Base-by-base conservation (phyloP, 441 rosid genomes). In the Eruca vesicaria region DNA sequence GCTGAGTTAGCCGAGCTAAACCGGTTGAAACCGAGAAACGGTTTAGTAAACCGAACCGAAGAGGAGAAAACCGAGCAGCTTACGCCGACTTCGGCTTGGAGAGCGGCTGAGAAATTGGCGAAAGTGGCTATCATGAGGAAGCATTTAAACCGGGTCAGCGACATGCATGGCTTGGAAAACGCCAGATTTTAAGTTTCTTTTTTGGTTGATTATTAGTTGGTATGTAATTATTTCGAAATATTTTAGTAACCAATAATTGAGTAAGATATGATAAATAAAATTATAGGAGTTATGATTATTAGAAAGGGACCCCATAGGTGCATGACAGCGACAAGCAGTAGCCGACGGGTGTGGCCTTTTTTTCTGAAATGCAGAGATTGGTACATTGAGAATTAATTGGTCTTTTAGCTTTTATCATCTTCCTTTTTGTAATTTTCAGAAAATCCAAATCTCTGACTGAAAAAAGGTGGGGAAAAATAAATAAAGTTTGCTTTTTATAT, bases 21-120 rank as follows among this genome's bases (percentile, higher is more conserved):
- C 63, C 77, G 85, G 72, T 78, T 75, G 2, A 73, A 86, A 68
- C 85, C 75, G 19, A 69, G 64, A 55, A 75, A 65, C 35, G 56
- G 56, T 60, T 66, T 69, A 18, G 69, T 21, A 35, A 81, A 73
- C 72, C 77, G 73, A 58, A 38, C 72, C 19, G 78, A 80, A 41
- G 55, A 50, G 55, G 90, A 86, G 50, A 88, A 88, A 83, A 3
- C 72, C 5, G 98, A 94, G 85, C 86, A 85, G 68, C 85, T 90
- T 3, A 94, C 98, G 45, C 97, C 97, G 69, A 90, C 92, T 26
- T 94, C 98, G 79, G 97, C 95, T 52, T 92, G 98, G 97, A 80
- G 89, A 79, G 93, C 96, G 9, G 98, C 98, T 1, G 98, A 94
- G 78, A 87, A 87, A 72, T 86, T 94, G 83, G 97, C 98, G 66